Evolutionary conservation across 495 filamentous ascomycete genomes (phyloP).

Genomic region (Hypoxylon fragiforme): DNA sequence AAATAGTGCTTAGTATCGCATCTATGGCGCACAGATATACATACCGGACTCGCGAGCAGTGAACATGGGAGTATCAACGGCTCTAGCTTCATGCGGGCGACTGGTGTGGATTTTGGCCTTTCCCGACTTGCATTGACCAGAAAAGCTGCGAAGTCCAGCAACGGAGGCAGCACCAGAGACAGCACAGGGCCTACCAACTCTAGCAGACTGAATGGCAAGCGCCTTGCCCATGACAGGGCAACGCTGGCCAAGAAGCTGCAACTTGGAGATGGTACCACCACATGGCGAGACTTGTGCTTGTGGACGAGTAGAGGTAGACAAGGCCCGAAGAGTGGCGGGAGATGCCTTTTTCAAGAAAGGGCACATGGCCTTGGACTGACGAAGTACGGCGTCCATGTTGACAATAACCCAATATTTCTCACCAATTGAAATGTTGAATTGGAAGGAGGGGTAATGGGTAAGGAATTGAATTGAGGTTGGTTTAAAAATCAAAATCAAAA

Average conservation of each 20-base stretch:
- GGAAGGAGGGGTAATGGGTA: slow-evolving; percentile 1
- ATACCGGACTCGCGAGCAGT: slow-evolving; percentile 61
- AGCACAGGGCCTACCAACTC: slow-evolving; percentile 44
- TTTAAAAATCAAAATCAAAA: not conserved
- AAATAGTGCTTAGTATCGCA: not conserved
- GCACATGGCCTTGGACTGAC: slow-evolving; percentile 92
- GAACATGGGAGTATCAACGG: slow-evolving; percentile 66
- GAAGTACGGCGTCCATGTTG: slow-evolving; percentile 88
- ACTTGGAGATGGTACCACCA: slow-evolving; percentile 93
- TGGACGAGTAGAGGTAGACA: slow-evolving; percentile 77
- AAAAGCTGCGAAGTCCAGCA: slow-evolving; percentile 49
- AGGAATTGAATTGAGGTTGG: slow-evolving; percentile 2
- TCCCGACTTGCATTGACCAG: slow-evolving; percentile 50
- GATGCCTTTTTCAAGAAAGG: slow-evolving; percentile 96
- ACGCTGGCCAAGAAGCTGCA: slow-evolving; percentile 89
- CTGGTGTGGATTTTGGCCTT: slow-evolving; percentile 83
- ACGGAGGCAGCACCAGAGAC: slow-evolving; percentile 44
- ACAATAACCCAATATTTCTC: slow-evolving; percentile 16
- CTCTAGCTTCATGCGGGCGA: slow-evolving; percentile 68
- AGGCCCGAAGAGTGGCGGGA: slow-evolving; percentile 81
- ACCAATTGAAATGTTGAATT: slow-evolving; percentile 7
- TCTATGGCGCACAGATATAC: too few relatives aligned
- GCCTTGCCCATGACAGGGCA: slow-evolving; percentile 99
- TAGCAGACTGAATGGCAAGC: slow-evolving; percentile 79
- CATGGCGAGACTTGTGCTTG: slow-evolving; percentile 68